Conservation (phyloP, 768 basidiomycete genomes). For the Punctularia strigosozonata region DNA sequence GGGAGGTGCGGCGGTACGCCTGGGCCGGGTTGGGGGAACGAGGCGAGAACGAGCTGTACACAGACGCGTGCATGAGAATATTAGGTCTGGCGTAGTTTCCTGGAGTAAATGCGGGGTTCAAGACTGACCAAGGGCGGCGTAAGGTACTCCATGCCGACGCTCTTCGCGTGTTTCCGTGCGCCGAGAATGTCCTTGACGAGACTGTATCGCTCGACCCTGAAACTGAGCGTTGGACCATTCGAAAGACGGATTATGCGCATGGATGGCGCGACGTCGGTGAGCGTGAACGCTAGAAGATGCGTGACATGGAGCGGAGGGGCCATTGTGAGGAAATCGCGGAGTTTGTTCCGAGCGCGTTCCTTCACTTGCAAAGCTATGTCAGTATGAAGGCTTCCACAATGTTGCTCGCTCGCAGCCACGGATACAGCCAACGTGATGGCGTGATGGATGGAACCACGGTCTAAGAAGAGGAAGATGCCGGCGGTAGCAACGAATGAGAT, state of each 20-base stretch:
- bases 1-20: constrained; percentile 74
- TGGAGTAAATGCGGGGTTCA: neutral
- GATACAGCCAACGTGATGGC: too few species aligned
- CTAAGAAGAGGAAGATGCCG: too few species aligned
- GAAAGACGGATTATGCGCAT: constrained; percentile 81
- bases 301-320: constrained; percentile 85
- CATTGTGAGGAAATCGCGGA: constrained; percentile 90
- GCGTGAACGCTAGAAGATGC: constrained; percentile 84
- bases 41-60: constrained; percentile 80
- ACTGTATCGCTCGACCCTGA: constrained; percentile 87
- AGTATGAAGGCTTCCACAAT: too few species aligned
- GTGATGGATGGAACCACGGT: too few species aligned
- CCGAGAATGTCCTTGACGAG: constrained; percentile 75
- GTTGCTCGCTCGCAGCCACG: too few species aligned
- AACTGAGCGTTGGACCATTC: constrained; percentile 87
- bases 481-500: too few species aligned
- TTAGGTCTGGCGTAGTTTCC: neutral
- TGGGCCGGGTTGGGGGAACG: constrained; percentile 66
- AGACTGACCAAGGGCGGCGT: constrained; percentile 77
- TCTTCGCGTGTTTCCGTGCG: constrained; percentile 52
- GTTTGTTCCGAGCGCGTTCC: constrained; percentile 85
- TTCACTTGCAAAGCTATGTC: constrained; percentile 21
- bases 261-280: constrained; percentile 78
- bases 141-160: constrained; percentile 81
- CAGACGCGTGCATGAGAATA: constrained; percentile 1